Percentiles rank a stretch among this genome's conserved stretches.
These are phyloP conservation scores for Neofusicoccum cordaticola DNA, from an alignment of 2,329 filamentous ascomycete genomes.

Conservation along the genomic window DNA sequence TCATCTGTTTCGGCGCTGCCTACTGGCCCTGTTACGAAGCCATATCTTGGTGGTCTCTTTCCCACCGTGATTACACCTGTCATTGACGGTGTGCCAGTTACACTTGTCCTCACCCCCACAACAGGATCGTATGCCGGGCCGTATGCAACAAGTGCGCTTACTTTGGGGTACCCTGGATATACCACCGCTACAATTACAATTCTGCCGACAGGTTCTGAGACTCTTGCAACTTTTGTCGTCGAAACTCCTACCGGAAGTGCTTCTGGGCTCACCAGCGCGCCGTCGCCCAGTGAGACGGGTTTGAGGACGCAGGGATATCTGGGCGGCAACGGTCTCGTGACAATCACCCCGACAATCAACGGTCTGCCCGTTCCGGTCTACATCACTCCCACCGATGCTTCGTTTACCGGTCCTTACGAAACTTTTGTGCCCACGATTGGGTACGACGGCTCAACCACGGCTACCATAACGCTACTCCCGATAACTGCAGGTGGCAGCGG, in stretches of 20 bases:
- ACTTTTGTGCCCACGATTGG: not conserved
- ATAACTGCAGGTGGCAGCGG: not conserved
- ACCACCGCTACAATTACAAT: not conserved
- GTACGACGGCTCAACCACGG: not conserved
- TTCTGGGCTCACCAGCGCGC: not conserved
- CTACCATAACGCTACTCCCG: constrained; percentile 1
- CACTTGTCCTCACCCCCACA: not conserved
- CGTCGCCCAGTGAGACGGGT: not conserved
- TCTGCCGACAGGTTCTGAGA: not conserved
- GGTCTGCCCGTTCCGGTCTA: not conserved
- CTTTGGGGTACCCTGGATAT: not conserved
- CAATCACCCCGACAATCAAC: not conserved
- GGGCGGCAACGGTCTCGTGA: not conserved
- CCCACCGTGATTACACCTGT: not conserved
- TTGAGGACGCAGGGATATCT: not conserved
- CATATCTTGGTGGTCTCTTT: not conserved
- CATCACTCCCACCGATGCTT: not conserved
- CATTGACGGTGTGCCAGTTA: not conserved
- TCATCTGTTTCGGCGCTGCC: not conserved
- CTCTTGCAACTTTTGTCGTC: not conserved
- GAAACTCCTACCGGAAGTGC: not conserved
- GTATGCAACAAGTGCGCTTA: not conserved
- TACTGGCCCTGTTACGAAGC: not conserved
- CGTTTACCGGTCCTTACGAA: not conserved
- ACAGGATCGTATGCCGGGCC: not conserved